These are phyloP conservation scores for Hordeum marinum DNA, from an alignment of 176 grass and related monocot genomes.

Conservation along the genomic window DNA sequence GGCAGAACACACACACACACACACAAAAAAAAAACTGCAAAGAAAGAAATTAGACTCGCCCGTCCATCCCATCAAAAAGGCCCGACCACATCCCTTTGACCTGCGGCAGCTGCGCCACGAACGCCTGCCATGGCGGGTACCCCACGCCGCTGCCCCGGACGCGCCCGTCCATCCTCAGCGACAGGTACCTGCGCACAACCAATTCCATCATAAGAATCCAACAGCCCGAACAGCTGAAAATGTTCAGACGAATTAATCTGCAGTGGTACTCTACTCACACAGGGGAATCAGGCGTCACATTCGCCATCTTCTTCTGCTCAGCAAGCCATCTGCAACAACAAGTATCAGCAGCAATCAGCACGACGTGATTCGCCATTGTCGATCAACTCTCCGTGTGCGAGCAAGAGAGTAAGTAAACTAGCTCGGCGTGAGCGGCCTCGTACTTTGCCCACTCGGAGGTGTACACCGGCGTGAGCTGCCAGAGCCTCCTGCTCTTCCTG, in stretches of 20 bases:
- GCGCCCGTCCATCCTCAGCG: conserved; percentile 87
- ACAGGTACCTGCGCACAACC: conserved; percentile 55
- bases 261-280: conserved; percentile 55
- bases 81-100: conserved; percentile 89
- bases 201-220: neutral
- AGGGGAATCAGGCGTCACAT: conserved; percentile 67
- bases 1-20: neutral
- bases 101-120: conserved; percentile 87
- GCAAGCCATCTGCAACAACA: conserved; percentile 61
- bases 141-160: conserved; percentile 91
- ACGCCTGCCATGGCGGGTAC: conserved; percentile 88
- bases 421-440: neutral
- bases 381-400: neutral
- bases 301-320: conserved; percentile 87
- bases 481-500: conserved; percentile 61
- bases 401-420: neutral
- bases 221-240: neutral
- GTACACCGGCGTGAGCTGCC: conserved; percentile 72
- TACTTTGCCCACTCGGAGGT: conserved; percentile 71
- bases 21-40: neutral
- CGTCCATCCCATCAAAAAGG: conserved; percentile 91
- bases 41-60: conserved; percentile 47
- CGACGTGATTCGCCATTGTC: neutral
- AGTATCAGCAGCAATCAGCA: neutral
- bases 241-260: neutral